A percentile compares a stretch with the other conserved stretches of the same genome.
Conservation (phyloP, 2,329 filamentous ascomycete species). For the Lachnellula suecica region DNA sequence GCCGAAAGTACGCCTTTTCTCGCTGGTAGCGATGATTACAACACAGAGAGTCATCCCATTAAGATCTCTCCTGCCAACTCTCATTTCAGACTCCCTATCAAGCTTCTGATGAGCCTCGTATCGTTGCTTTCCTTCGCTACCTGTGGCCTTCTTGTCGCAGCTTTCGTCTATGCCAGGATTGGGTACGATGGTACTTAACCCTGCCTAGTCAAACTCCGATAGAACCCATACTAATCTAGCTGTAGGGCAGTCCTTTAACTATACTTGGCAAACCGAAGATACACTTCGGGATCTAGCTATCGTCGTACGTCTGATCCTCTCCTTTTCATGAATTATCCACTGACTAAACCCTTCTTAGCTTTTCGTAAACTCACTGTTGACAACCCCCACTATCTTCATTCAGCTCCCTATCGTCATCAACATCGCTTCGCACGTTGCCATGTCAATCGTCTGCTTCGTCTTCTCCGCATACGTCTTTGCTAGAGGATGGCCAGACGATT, state of each 20-base stretch:
- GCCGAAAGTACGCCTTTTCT: background rate
- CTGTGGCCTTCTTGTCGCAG: constrained; percentile 5
- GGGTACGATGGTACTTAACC: too few relatives aligned
- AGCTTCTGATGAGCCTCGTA: constrained; percentile 1
- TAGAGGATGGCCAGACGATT: constrained; percentile 3
- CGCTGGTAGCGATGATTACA: background rate
- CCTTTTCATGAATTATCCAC: background rate
- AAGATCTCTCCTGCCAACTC: constrained; percentile 3
- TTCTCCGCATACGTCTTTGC: background rate
- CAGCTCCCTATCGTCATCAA: constrained; percentile 8
- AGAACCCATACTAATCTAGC: too few relatives aligned
- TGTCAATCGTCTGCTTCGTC: constrained; percentile 8
- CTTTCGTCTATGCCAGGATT: background rate
- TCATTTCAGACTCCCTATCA: constrained; percentile 9
- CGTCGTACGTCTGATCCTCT: background rate
- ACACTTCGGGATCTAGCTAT: constrained; percentile 5
- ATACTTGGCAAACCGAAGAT: background rate
- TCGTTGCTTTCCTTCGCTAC: constrained; percentile 4
- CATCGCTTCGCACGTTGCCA: constrained; percentile 3
- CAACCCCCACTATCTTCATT: constrained; percentile 6
- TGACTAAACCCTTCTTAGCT: background rate
- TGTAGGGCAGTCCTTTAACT: too few relatives aligned
- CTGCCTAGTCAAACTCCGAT: too few relatives aligned
- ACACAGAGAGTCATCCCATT: background rate
- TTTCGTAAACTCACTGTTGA: constrained; percentile 7